Conservation (phyloP, 2,329 filamentous ascomycete genomes). For the Calonectria honghensis region DNA sequence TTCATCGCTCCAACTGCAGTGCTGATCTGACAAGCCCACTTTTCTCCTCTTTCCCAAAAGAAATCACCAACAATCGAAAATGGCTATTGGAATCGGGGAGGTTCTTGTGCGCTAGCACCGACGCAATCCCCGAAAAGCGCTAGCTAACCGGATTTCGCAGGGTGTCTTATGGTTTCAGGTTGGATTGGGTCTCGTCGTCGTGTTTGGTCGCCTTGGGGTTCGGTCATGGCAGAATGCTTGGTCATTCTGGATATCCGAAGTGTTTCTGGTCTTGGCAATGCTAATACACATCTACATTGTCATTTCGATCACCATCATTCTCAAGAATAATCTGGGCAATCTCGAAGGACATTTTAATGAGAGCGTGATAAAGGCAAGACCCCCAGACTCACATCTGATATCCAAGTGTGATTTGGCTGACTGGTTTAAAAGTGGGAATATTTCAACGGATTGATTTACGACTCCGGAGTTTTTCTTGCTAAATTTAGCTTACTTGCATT, state of each 20-base stretch:
- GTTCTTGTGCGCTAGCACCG: not conserved
- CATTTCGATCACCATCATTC: not conserved
- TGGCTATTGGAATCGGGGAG: not conserved
- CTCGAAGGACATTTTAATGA: no score
- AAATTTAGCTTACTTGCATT: slow-evolving; percentile 5
- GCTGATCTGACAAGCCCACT: no score
- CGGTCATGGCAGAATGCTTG: slow-evolving; percentile 18
- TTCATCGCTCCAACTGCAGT: not conserved
- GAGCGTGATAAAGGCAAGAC: not conserved
- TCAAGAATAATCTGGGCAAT: not conserved
- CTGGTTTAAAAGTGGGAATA: not conserved
- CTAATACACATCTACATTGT: slow-evolving; percentile 4
- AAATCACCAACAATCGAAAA: not conserved
- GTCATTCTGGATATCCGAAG: slow-evolving; percentile 14
- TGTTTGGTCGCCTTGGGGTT: slow-evolving; percentile 2
- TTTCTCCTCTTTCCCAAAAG: not conserved
- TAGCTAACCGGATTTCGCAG: not conserved
- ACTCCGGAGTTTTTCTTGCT: not conserved
- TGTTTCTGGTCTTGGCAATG: not conserved
- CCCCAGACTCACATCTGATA: not conserved
- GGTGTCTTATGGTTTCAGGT: slow-evolving; percentile 5
- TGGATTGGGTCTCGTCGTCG: not conserved
- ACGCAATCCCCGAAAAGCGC: no score
- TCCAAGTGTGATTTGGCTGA: not conserved
- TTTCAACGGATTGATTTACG: not conserved